Base-by-base conservation (phyloP, 345 rosid species). In the Salix purpurea region DNA sequence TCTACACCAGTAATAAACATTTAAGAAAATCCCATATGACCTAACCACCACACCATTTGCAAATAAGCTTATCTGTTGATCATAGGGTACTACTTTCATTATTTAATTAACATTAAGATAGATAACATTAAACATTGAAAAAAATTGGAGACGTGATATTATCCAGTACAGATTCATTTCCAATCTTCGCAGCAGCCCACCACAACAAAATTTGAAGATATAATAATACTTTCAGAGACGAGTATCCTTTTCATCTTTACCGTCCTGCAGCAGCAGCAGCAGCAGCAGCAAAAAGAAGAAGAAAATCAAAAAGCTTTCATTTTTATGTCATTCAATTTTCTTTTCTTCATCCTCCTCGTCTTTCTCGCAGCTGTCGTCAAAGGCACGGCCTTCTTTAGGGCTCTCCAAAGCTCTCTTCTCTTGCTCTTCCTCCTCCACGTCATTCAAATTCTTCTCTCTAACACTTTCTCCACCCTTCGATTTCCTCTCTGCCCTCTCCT, bases 331-430 rank as follows among this genome's bases (percentile, higher is more conserved):
- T 74, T 82, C 79, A 37, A 85, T 80, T 78, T 76, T 58, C 74
- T 82, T 83, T 77, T 82, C 82, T 13, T 81, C 87, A 61, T 84
- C 82, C 30, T 65, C 50, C 2, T 72, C 68, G 11, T n/a, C 69
- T 52, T 42, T 65, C 15, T 72, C 19, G 67, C 34, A 50, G 58
- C 70, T 58, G 21, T 76, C 82, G 39, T 76, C 90, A 40, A 73
- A 67, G 1, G 79, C 78, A 71, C 70, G 74, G 46, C 79, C 86
- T 71, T 81, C 82, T 46, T 84, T 86, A 16, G 89, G 89, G 78
- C 86, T 89, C 70, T 90, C 98, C 76, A 92, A 75, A 68, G 98
- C 91, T 69, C 98, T 87, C 83, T 94, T 94, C 80, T 92, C 97
- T 80, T 94, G 89, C 72, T 80, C 84, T 69, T 83, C 89, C 14